These are phyloP conservation scores for Alternaria gaisen DNA, from an alignment of 2,329 filamentous ascomycete genomes.

Conservation along the genomic window DNA sequence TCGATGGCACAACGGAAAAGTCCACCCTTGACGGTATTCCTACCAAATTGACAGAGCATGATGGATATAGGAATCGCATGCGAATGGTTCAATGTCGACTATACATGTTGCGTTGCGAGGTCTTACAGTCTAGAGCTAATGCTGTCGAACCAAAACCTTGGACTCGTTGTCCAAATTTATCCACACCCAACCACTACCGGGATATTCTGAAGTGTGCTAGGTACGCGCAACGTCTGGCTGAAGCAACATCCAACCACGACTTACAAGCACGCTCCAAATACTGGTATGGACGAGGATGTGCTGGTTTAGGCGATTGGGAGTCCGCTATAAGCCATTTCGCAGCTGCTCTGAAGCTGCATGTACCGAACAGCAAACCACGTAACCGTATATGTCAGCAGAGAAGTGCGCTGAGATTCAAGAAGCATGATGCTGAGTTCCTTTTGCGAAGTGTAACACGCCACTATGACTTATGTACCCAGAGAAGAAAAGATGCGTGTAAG, in stretches of 20 bases:
- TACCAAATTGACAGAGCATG: neutral
- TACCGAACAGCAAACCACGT: neutral
- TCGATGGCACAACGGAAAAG: neutral
- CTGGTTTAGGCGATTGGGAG: conserved; percentile 14
- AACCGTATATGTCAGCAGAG: neutral
- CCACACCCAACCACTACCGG: neutral
- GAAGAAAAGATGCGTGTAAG: neutral
- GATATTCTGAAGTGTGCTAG: conserved; percentile 12
- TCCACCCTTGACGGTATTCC: neutral
- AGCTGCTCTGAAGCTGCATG: conserved; percentile 17
- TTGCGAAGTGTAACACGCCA: conserved; percentile 6
- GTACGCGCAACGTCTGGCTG: conserved; percentile 18
- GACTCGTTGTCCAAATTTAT: neutral
- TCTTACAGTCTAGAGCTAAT: conserved; percentile 13
- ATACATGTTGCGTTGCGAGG: conserved; percentile 25
- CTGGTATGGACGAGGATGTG: conserved; percentile 30
- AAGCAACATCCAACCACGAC: conserved; percentile 14
- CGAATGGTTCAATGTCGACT: conserved; percentile 15
- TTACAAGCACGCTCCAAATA: conserved; percentile 30
- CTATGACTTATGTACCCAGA: neutral
- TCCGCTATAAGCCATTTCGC: conserved; percentile 19
- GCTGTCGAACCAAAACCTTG: conserved; percentile 7
- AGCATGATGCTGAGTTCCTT: conserved; percentile 16
- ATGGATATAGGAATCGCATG: conserved; percentile 3
- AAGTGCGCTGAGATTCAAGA: conserved; percentile 16